Evolutionary conservation across 208 protist species (phyloP).

Genomic region (Trypanosoma avium): DNA sequence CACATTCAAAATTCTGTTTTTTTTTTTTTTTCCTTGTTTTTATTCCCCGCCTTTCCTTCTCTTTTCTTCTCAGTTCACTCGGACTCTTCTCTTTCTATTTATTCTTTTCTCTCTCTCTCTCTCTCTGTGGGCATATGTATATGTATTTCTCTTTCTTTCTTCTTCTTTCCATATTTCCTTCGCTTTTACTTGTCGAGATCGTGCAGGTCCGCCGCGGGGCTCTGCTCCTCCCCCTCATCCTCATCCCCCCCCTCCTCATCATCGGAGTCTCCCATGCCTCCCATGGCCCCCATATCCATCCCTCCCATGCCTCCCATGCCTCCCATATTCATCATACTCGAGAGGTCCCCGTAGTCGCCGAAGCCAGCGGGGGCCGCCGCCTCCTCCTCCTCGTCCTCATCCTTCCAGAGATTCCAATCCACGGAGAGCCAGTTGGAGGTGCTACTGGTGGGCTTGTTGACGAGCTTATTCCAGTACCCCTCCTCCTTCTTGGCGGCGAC

Average conservation of each 20-base stretch:
- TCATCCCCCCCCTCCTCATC: slow-evolving; percentile 38
- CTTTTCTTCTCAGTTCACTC: slow-evolving; percentile 11
- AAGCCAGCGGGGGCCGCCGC: slow-evolving; percentile 62
- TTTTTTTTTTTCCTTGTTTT: background rate
- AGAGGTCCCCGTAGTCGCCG: slow-evolving; percentile 80
- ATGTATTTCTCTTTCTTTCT: background rate
- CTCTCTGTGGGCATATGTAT: background rate
- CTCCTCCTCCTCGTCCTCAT: slow-evolving; percentile 86
- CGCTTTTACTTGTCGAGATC: slow-evolving; percentile 53
- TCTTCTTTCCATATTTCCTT: background rate
- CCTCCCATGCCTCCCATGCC: slow-evolving; percentile 53
- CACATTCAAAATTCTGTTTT: background rate
- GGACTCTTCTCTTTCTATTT: background rate
- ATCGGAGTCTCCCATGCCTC: slow-evolving; percentile 56
- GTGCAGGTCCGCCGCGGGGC: slow-evolving; percentile 39
- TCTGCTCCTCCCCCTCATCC: slow-evolving; percentile 23
- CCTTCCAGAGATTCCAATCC: slow-evolving; percentile 93
- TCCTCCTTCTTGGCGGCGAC: slow-evolving; percentile 87
- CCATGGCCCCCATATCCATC: slow-evolving; percentile 55
- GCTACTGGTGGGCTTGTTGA: slow-evolving; percentile 62
- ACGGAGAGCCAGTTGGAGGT: slow-evolving; percentile 85
- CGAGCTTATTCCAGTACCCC: slow-evolving; percentile 86
- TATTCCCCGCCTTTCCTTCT: background rate
- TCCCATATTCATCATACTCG: slow-evolving; percentile 60
- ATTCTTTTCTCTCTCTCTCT: background rate